Percentiles rank a stretch among this genome's conserved stretches.
Conservation (phyloP, 2,329 filamentous ascomycete genomes). For the Sarocladium strictum region DNA sequence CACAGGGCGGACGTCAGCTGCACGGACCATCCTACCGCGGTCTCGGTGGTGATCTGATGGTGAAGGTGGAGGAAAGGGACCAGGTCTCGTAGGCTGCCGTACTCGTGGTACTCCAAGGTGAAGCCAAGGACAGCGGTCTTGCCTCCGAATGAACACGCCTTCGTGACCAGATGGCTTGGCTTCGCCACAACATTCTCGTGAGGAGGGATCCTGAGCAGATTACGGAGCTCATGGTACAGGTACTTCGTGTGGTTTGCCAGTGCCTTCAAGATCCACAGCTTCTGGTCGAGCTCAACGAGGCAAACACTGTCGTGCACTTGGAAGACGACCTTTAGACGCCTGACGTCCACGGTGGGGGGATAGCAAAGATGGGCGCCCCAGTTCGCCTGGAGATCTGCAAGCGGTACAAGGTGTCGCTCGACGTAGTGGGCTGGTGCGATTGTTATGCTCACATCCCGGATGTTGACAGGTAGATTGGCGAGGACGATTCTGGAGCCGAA, state of each 20-base stretch:
- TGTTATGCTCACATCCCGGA: conserved; percentile 38
- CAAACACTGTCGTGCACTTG: conserved; percentile 57
- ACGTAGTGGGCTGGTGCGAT: conserved; percentile 46
- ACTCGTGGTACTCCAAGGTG: conserved; percentile 44
- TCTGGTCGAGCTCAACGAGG: conserved; percentile 38
- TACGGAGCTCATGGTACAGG: conserved; percentile 54
- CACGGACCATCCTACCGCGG: conserved; percentile 43
- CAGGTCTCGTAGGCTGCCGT: conserved; percentile 50
- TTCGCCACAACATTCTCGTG: conserved; percentile 47
- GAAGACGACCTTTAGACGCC: conserved; percentile 40
- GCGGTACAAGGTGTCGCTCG: conserved; percentile 45
- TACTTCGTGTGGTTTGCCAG: conserved; percentile 52
- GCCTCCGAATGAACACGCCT: conserved; percentile 48
- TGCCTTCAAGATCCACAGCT: conserved; percentile 51
- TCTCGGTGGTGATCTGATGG: conserved; percentile 32
- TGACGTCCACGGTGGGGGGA: conserved; percentile 43
- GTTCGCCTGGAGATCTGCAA: conserved; percentile 31
- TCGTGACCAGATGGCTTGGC: conserved; percentile 50
- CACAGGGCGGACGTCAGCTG: conserved; percentile 46
- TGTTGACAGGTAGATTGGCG: conserved; percentile 40
- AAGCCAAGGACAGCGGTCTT: conserved; percentile 53
- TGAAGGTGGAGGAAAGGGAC: conserved; percentile 46
- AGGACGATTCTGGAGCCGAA: conserved; percentile 55
- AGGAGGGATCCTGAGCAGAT: conserved; percentile 44
- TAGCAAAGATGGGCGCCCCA: conserved; percentile 37